These are phyloP conservation scores for Calycina herbarum DNA, from an alignment of 2,329 filamentous ascomycete species.

Conservation along the genomic window DNA sequence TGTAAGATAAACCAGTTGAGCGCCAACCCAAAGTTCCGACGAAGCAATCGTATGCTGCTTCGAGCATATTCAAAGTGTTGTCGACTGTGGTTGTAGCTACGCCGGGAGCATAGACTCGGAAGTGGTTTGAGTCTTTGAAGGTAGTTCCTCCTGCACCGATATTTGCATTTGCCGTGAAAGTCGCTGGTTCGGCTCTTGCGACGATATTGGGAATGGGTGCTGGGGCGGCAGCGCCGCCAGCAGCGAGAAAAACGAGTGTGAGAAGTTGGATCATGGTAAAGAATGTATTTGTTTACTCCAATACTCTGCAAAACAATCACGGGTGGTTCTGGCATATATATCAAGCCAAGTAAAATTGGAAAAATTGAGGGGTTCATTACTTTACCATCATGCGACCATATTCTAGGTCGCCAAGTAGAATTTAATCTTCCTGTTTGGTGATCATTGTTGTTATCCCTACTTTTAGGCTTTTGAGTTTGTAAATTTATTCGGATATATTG, in stretches of 20 bases:
- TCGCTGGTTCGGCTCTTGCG: background rate
- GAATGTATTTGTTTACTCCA: background rate
- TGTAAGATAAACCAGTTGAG: constrained; percentile 9
- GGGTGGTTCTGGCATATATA: background rate
- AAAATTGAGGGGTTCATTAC: no score
- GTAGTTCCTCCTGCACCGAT: constrained; percentile 6
- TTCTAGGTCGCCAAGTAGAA: no score
- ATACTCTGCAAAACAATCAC: background rate
- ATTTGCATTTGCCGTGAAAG: constrained; percentile 9
- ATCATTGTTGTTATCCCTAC: background rate
- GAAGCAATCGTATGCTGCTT: constrained; percentile 12
- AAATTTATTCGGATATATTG: background rate
- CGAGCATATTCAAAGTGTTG: constrained; percentile 6
- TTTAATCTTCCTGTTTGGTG: no score
- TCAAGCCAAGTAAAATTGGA: no score
- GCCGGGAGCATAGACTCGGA: constrained; percentile 3
- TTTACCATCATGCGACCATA: no score
- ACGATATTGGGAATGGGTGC: background rate
- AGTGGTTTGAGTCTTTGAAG: constrained; percentile 10
- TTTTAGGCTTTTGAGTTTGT: background rate
- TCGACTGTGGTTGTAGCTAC: background rate
- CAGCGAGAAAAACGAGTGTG: background rate
- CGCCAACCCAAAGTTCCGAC: constrained; percentile 9
- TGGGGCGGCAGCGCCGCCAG: background rate
- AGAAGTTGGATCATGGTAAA: background rate